Conservation (phyloP, 2,329 filamentous ascomycete genomes). For the Trichophyton schoenleinii region DNA sequence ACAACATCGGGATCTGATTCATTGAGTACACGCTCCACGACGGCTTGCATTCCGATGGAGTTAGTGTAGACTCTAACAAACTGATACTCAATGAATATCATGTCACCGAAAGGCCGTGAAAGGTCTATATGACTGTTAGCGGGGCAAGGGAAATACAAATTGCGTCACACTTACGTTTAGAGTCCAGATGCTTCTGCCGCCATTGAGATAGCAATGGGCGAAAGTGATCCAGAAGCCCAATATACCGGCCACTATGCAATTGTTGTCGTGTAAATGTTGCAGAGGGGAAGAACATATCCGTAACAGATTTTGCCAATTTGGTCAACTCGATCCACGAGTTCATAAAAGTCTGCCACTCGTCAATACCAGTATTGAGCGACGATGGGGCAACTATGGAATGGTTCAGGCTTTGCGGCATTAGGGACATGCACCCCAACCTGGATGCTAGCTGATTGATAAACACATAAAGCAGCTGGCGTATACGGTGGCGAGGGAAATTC, state of each 20-base stretch:
- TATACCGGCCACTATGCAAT: conserved; percentile 39
- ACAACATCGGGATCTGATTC: conserved; percentile 21
- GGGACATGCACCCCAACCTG: conserved; percentile 39
- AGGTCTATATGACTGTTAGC: conserved; percentile 5
- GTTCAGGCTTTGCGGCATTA: conserved; percentile 37
- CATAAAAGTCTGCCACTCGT: conserved; percentile 42
- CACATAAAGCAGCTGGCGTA: conserved; percentile 31
- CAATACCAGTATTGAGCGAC: conserved; percentile 22
- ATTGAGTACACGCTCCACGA: conserved; percentile 41
- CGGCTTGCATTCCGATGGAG: conserved; percentile 43
- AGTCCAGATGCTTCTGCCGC: conserved; percentile 26
- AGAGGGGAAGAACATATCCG: conserved; percentile 42
- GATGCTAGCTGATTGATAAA: conserved; percentile 42
- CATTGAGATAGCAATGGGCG: conserved; percentile 30
- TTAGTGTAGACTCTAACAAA: conserved; percentile 34
- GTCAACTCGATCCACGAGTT: conserved; percentile 40
- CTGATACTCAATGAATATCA: conserved; percentile 42
- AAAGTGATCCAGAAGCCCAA: conserved; percentile 38
- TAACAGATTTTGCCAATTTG: conserved; percentile 39
- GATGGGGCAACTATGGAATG: conserved; percentile 30
- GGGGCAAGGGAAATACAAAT: not conserved
- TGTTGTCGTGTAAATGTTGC: conserved; percentile 28
- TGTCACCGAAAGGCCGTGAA: conserved; percentile 31
- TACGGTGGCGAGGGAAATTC: conserved; percentile 22
- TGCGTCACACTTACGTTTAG: conserved; percentile 8